Evolutionary conservation across 768 basidiomycete species (phyloP).

Genomic region (Rhodosporidiobolus odoratus): DNA sequence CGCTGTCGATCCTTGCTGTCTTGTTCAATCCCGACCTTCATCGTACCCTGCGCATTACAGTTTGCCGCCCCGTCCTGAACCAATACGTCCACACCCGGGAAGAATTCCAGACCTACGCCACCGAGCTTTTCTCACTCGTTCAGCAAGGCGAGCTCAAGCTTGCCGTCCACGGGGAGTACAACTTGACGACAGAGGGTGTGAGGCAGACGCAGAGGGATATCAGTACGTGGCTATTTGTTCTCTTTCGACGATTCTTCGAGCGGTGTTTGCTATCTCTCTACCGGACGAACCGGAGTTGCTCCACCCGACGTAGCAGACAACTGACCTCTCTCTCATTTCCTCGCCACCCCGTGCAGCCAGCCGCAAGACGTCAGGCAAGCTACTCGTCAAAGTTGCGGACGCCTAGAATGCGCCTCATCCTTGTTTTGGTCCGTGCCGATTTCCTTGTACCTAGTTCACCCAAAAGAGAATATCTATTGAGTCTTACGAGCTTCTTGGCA

Average conservation of each 20-base stretch:
- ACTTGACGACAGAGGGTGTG: conserved; percentile 74
- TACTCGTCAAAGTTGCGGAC: conserved; percentile 64
- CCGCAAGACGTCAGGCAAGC: conserved; percentile 77
- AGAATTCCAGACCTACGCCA: conserved; percentile 64
- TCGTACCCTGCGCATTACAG: not conserved
- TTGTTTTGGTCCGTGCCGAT: too few relatives aligned
- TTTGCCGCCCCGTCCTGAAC: conserved; percentile 53
- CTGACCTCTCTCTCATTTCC: not conserved
- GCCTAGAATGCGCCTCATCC: not conserved
- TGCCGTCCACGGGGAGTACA: conserved; percentile 65
- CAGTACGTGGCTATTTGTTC: conserved; percentile 32
- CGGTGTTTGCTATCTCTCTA: conserved; percentile 54
- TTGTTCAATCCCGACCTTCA: not conserved
- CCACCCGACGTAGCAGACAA: not conserved
- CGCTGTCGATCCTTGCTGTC: not conserved
- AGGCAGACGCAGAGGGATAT: conserved; percentile 58
- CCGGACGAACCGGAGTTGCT: not conserved
- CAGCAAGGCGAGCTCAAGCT: conserved; percentile 60
- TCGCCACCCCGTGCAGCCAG: conserved; percentile 48
- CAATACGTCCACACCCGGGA: conserved; percentile 68
- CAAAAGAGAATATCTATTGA: too few relatives aligned
- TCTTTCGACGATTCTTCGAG: conserved; percentile 24
- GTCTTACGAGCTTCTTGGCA: too few relatives aligned
- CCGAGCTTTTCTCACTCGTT: conserved; percentile 61
- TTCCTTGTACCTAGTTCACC: too few relatives aligned